Evolutionary conservation across 73 alveolate species (phyloP).

Genomic region (Effrenium voratum): DNA sequence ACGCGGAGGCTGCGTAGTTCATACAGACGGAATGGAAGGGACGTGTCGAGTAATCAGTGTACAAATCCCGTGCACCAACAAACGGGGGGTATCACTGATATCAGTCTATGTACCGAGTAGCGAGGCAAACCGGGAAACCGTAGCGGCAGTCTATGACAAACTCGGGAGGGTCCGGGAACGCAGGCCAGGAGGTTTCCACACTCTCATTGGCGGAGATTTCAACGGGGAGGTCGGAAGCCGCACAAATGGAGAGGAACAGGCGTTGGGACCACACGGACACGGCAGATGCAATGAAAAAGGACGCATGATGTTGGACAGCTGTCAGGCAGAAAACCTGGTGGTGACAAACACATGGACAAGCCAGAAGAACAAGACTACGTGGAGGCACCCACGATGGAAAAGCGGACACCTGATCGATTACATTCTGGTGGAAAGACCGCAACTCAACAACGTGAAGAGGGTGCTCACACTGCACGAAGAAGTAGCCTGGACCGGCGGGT

Average conservation of each 20-base stretch:
- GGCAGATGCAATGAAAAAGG: background rate
- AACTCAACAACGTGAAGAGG: no score
- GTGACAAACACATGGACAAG: background rate
- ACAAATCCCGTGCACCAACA: no score
- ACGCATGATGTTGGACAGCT: conserved; percentile 1
- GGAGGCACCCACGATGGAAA: conserved; percentile 32
- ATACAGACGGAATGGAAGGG: no score
- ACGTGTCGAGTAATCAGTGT: no score
- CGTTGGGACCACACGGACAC: background rate
- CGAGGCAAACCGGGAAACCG: no score
- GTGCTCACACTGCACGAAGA: background rate
- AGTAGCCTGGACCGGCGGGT: background rate
- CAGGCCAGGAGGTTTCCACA: no score
- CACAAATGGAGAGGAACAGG: background rate
- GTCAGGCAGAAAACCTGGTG: background rate
- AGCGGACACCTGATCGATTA: conserved; percentile 18
- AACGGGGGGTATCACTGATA: no score
- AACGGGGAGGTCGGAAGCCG: conserved; percentile 30
- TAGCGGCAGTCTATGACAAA: no score
- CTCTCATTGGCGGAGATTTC: conserved; percentile 36
- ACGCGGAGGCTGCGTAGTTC: no score
- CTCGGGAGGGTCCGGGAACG: no score
- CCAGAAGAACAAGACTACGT: background rate
- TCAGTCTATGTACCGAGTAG: no score
- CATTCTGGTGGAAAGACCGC: background rate